Evolutionary conservation across 2,329 filamentous ascomycete species (phyloP), one percentile per base, ranked within the genome.

Genomic region (Pseudogymnoascus sp.): DNA sequence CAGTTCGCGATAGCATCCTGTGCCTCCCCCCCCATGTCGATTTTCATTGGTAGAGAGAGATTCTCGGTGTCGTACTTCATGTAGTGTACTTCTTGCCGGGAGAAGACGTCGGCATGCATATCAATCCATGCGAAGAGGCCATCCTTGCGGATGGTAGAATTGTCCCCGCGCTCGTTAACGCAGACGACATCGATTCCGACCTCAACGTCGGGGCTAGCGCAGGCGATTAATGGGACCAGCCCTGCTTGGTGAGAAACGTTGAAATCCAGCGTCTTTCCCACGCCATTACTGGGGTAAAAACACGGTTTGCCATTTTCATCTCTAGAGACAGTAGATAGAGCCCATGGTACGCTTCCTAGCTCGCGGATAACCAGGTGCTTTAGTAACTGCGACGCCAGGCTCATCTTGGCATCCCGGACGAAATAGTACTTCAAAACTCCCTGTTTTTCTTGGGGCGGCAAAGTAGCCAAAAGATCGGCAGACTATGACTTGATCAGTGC

Each of bases 241-340:
- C 90, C 89, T 7, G 86, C 87, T 77, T 93, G 90, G 73, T 93
- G 90, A 52, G 84, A 87, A 62, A 92, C 82, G 74, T 93, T 93
- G 79, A 93, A 92, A 31, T 65, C 63, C 38, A 62, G 62, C 11
- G 55, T 6, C 11, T 31, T 45, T 14, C 12, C 49, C 37, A 31
- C 12, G 8, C 10, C 26, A 33, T 63, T 60, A 39, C 14, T 6
- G 64, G 62, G 7, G 14, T 64, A 68, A 65, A 80, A 76, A 72
- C 78, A 73, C 66, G 79, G 77, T 78, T 76, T 71, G 69, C 71
- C 68, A 16, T 78, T 65, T 72, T 74, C 64, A 76, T 85, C 78
- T 73, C 85, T 81, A 10, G 80, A 79, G 63, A 89, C 77, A 16
- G 69, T 74, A 58, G 86, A 83, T 3, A 79, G 73, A 41, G 77